Base-by-base conservation (phyloP, 2,329 filamentous ascomycete genomes). In the Sporothrix protearum region DNA sequence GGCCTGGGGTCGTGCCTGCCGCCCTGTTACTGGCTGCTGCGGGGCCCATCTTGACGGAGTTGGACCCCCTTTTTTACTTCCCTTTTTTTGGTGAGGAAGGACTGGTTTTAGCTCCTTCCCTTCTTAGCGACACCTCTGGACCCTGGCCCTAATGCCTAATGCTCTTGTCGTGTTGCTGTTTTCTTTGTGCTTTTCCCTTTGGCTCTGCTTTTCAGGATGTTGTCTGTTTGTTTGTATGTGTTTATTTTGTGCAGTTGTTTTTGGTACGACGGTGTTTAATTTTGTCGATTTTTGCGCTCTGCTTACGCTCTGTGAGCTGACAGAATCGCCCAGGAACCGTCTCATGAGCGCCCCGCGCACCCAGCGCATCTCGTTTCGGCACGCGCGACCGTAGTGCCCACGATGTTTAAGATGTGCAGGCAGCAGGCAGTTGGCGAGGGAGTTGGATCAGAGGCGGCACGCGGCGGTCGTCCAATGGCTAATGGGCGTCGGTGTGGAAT, bases 1-100 rank as follows among this genome's bases (percentile, higher is more conserved):
- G 71, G 76, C 75, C 63, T n/a, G 74, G 75, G 49, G 74, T 71
- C 71, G 73, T 76, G 61, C 55, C 47, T 51, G 30, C 28, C 45
- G 30, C 25, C 45, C 22, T 30, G 8, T 25, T 49, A 66, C 63
- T 66, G 63, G 64, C 45, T 67, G 64, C 2, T 22, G 42, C 12
- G 28, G 64, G 28, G 8, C 9, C 64, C 64, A 67, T 49, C 10
- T 14, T 47, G 42, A 16, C 28, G 28, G 45, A 9, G 25, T 22
- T 64, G 63, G 63, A 39, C 45, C 64, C 66, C 66, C 28, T 68
- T 53, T 42, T 42, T 55, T 10, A 10, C 42, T 22, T 51, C 45
- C 28, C 28, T 22, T 39, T 19, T 55, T 28, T 25, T 19, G 49
- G 22, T 28, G 49, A n/a, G 22, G 2, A 9, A 12, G n/a, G 6